Base-by-base conservation (phyloP, 371 early-diverging fungal species). In the Apophysomyces ossiformis region DNA sequence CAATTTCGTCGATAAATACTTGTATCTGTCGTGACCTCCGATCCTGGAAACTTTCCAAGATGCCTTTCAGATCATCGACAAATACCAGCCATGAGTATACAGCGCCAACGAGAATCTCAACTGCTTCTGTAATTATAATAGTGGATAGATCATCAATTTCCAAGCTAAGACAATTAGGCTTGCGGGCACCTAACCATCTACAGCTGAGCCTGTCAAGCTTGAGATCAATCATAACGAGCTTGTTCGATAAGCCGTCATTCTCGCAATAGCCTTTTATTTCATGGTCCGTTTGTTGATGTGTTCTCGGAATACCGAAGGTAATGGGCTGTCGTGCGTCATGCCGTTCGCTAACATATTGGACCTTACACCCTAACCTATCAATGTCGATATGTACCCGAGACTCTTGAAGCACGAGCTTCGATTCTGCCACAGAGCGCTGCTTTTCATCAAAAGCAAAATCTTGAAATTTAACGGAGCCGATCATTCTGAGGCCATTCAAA, bases 101-200 rank as follows among this genome's bases (percentile, higher is more conserved):
- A 5, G 90, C 89, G 16, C 93, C 93, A 13, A 85, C 87, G 5
- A 92, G 77, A 58, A 92, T 92, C 50, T 93, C 93, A 0, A 86
- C 83, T 0, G 91, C 88, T 71, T 92, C 90, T 5, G 87, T 89
- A 47, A 92, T 89, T 16, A 88, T 85, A 54, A 87, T 79, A 0
- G 85, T 79, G 6, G 79, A 70, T 11, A 90, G 41, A 41, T 70
- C 74, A n/a, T 77, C 74, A 8, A 89, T 69, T 7, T 67, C 73
- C 4, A 90, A 61, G 15, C 79, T 75, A 37, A 87, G 73, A 67
- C 76, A 82, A 63, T 87, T 87, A 2, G 85, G 86, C 35, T 73
- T 78, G 36, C 75, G 73, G 0, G 84, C 77, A 4, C 84, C 87
- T 0, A 83, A 67, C 73, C 83, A 87, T 61, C 84, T 83, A 36